Conservation (phyloP, 306 rosid species). For the Sicyos baderoa region DNA sequence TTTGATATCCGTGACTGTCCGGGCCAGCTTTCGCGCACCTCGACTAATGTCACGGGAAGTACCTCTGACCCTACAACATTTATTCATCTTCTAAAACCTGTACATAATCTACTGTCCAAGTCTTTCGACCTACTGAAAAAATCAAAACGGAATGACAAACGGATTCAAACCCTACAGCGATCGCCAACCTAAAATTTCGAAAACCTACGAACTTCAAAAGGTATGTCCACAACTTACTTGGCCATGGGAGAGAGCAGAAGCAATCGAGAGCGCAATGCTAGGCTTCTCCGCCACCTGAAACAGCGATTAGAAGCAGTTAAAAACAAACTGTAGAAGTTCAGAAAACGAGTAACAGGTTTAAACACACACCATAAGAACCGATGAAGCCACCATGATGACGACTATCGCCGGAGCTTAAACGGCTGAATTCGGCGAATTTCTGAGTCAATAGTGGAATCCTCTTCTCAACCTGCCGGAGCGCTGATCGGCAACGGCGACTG, state of each 20-base stretch:
- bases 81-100: not conserved
- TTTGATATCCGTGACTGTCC: too few relatives aligned
- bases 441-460: not conserved
- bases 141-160: not conserved
- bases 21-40: too few relatives aligned
- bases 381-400: slow-evolving; percentile 21
- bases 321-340: slow-evolving; percentile 1
- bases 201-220: not conserved
- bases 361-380: slow-evolving; percentile 23
- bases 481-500: not conserved
- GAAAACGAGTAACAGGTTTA: not conserved
- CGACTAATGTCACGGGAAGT: too few relatives aligned
- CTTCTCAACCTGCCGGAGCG: not conserved
- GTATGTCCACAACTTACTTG: slow-evolving; percentile 33
- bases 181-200: not conserved
- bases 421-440: not conserved
- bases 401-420: not conserved
- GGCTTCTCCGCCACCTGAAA: slow-evolving; percentile 92
- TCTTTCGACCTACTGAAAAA: not conserved
- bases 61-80: too few relatives aligned
- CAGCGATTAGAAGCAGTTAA: not conserved
- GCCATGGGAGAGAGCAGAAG: slow-evolving; percentile 64
- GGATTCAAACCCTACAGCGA: not conserved
- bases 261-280: slow-evolving; percentile 81
- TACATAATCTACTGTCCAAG: not conserved